Evolutionary conservation across 495 filamentous ascomycete species (phyloP).

Genomic region (Trichoderma parareesei): DNA sequence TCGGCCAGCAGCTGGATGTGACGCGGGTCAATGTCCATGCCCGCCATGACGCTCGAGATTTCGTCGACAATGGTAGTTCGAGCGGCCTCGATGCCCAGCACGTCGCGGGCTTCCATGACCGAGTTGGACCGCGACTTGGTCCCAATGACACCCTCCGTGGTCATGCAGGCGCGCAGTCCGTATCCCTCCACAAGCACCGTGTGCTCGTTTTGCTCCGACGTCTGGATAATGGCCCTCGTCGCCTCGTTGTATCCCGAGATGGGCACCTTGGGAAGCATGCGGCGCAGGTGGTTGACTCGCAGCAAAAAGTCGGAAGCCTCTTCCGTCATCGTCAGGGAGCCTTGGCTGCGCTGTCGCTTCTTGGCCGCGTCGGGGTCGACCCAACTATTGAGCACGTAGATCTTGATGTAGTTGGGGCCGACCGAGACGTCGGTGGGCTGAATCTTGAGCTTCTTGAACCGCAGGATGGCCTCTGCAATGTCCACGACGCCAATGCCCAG

Average conservation of each 20-base stretch:
- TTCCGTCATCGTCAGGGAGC: slow-evolving; percentile 18
- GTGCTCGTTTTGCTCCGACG: slow-evolving; percentile 45
- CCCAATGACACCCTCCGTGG: slow-evolving; percentile 77
- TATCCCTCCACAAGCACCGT: slow-evolving; percentile 90
- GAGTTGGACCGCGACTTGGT: slow-evolving; percentile 68
- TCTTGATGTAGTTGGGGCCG: slow-evolving; percentile 40
- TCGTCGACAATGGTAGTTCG: slow-evolving; percentile 74
- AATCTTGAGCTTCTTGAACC: slow-evolving; percentile 61
- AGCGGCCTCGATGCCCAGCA: slow-evolving; percentile 96
- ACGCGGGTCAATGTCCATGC: slow-evolving; percentile 94
- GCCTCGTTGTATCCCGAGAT: slow-evolving; percentile 84
- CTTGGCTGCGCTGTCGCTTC: slow-evolving; percentile 13
- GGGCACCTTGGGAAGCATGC: slow-evolving; percentile 65
- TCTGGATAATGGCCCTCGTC: slow-evolving; percentile 79
- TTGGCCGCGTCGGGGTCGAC: slow-evolving; percentile 29
- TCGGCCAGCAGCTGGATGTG: slow-evolving; percentile 99
- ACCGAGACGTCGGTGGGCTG: slow-evolving; percentile 30
- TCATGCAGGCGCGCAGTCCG: slow-evolving; percentile 82
- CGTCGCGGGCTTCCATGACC: slow-evolving; percentile 81
- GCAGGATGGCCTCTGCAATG: slow-evolving; percentile 64
- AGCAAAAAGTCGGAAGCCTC: slow-evolving; percentile 65
- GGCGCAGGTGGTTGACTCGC: slow-evolving; percentile 75
- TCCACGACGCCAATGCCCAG: slow-evolving; percentile 63
- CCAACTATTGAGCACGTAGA: slow-evolving; percentile 46
- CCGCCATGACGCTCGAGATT: slow-evolving; percentile 73